Base-by-base conservation (phyloP, 768 basidiomycete genomes). In the Termitomyces sp. region DNA sequence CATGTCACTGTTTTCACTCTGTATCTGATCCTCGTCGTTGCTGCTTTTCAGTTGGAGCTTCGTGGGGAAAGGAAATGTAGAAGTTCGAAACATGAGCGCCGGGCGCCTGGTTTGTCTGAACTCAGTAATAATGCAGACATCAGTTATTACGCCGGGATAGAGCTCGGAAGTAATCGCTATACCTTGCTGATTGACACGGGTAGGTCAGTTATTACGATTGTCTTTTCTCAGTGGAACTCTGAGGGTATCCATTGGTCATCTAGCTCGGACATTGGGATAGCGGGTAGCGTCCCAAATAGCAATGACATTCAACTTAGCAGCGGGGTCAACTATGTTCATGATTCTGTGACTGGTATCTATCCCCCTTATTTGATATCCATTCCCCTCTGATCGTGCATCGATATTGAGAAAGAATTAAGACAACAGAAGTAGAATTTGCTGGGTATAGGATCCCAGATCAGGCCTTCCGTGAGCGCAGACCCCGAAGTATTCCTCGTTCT, bases 211-310 rank as follows among this genome's bases (percentile, higher is more conserved):
- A 16, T 55, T 26, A 13, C 42, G 22, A 18, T 16, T 32, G 42
- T 26, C 13, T 36, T 9, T 22, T 14, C 28, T 20, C 40, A 9
- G 20, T 8, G 16, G n/a, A 6, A 24, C 20, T n/a, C 38, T 57
- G 16, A 35, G 18, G 20, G n/a, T 36, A 28, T 46, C 8, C n/a
- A 50, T 47, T 36, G 7, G 10, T 51, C 2, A 22, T 14, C 35
- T 2, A 88, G 86, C 59, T 86, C 86, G 16, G 87, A 89, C 65
- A 68, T 87, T 8, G 87, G 82, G 80, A 78, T 87, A 6, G 77
- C 79, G 10, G 75, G 77, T 32, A 58, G 58, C 53, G 77, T 85
- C 7, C 69, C 71, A 12, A 67, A 66, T 38, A 76, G 76, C 35
- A 72, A 62, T 18, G 62, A 69, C 26, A 76, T 80, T 38, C 77